Conservation (phyloP, 176 grass and related monocot species). For the Avena atlantica region DNA sequence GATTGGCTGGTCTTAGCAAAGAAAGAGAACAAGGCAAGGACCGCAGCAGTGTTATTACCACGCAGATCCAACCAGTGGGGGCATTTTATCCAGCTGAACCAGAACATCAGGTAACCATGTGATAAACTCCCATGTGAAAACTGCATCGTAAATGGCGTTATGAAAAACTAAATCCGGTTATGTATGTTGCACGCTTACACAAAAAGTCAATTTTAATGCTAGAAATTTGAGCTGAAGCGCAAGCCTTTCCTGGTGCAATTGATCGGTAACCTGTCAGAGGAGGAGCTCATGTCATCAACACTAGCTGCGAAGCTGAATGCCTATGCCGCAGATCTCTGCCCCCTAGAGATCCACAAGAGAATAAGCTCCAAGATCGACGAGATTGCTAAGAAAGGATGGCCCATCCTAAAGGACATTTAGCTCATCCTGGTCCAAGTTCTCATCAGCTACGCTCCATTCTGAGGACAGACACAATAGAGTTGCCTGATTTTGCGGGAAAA, state of each 20-base stretch:
- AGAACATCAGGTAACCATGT: slow-evolving; percentile 83
- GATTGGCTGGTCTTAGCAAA: slow-evolving; percentile 76
- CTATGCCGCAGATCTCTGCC: slow-evolving; percentile 82
- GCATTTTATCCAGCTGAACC: slow-evolving; percentile 86
- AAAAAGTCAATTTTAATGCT: slow-evolving; percentile 22
- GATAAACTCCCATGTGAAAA: neutral
- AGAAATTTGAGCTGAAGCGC: slow-evolving; percentile 99
- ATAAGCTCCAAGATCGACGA: slow-evolving; percentile 82
- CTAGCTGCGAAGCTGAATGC: slow-evolving; percentile 81
- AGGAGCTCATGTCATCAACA: slow-evolving; percentile 76
- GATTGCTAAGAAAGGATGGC: slow-evolving; percentile 78
- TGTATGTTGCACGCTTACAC: slow-evolving; percentile 3
- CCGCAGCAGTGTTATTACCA: slow-evolving; percentile 74
- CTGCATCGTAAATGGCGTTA: neutral
- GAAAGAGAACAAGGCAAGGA: slow-evolving; percentile 90
- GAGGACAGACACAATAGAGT: neutral
- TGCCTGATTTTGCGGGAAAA: slow-evolving; percentile 26
- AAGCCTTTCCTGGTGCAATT: slow-evolving; percentile 74
- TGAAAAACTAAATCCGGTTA: neutral
- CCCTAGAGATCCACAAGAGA: slow-evolving; percentile 61
- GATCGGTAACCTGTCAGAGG: slow-evolving; percentile 82
- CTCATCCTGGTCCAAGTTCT: neutral
- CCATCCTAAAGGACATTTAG: slow-evolving; percentile 76
- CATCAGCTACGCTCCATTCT: neutral
- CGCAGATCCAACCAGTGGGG: slow-evolving; percentile 73